Conservation (phyloP, 2,329 filamentous ascomycete genomes). For the Calonectria hongkongensis region DNA sequence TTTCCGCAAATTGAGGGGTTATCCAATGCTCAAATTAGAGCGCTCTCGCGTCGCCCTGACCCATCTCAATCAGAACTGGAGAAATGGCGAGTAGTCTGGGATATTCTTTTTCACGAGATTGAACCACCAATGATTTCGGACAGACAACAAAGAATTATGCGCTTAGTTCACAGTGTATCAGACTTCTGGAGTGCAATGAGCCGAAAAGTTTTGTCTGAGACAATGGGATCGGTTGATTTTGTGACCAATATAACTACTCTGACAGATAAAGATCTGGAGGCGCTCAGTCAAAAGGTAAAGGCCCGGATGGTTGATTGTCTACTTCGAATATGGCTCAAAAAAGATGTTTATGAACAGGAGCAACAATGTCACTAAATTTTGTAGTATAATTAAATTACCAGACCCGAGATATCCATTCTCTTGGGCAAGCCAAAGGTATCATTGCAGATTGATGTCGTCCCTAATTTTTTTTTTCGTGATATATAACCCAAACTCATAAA, state of each 20-base stretch:
- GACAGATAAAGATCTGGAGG: not conserved
- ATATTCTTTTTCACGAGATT: not conserved
- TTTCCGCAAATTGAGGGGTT: not conserved
- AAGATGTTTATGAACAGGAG: not conserved
- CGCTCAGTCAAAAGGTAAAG: not conserved
- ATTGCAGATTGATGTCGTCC: no score
- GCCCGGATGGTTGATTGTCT: not conserved
- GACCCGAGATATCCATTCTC: not conserved
- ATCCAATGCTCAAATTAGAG: not conserved
- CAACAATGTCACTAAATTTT: not conserved
- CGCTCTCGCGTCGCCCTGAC: not conserved
- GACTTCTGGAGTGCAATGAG: not conserved
- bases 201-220: not conserved
- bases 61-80: not conserved
- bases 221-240: not conserved
- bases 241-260: not conserved
- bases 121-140: not conserved
- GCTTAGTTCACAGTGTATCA: not conserved
- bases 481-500: no score
- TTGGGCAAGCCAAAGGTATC: not conserved
- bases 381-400: not conserved
- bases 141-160: not conserved
- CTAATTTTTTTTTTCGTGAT: no score
- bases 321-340: not conserved
- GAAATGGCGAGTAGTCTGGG: slow-evolving; percentile 22